These are phyloP conservation scores for Cladophialophora chaetospira DNA, from an alignment of 2,329 filamentous ascomycete genomes.

Conservation along the genomic window DNA sequence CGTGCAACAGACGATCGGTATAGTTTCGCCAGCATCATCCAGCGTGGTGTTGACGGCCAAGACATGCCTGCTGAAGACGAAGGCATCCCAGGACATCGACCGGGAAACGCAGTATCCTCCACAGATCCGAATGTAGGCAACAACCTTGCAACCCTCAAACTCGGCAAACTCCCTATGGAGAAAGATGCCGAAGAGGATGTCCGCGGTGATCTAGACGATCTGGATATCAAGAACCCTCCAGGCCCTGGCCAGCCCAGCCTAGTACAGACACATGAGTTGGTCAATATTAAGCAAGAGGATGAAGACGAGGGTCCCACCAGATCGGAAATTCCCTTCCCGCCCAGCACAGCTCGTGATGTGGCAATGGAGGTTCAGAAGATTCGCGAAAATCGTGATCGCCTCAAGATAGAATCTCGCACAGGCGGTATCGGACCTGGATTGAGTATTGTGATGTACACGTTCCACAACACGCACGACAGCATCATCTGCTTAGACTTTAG, in stretches of 20 bases:
- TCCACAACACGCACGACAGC: slow-evolving; percentile 93
- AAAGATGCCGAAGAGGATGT: slow-evolving; percentile 80
- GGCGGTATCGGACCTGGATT: slow-evolving; percentile 80
- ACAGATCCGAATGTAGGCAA: slow-evolving; percentile 59
- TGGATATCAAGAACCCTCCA: slow-evolving; percentile 77
- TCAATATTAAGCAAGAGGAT: slow-evolving; percentile 80
- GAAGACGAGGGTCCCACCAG: slow-evolving; percentile 78
- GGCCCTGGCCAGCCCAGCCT: slow-evolving; percentile 70
- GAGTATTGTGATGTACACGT: slow-evolving; percentile 96
- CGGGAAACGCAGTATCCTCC: slow-evolving; percentile 63
- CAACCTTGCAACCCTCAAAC: slow-evolving; percentile 64
- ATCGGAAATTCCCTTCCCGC: slow-evolving; percentile 79
- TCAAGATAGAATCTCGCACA: slow-evolving; percentile 80
- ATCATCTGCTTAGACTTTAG: slow-evolving; percentile 96
- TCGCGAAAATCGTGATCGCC: slow-evolving; percentile 87
- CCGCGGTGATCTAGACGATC: slow-evolving; percentile 80
- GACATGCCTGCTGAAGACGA: slow-evolving; percentile 67
- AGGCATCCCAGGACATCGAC: slow-evolving; percentile 68
- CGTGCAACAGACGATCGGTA: slow-evolving; percentile 59
- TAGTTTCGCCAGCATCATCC: slow-evolving; percentile 62
- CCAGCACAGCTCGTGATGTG: slow-evolving; percentile 85
- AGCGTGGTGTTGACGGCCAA: slow-evolving; percentile 55
- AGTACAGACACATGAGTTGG: slow-evolving; percentile 83
- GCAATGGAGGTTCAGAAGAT: slow-evolving; percentile 93
- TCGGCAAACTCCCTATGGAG: slow-evolving; percentile 84